Conservation (phyloP, 768 basidiomycete species). For the Suillus decipiens region DNA sequence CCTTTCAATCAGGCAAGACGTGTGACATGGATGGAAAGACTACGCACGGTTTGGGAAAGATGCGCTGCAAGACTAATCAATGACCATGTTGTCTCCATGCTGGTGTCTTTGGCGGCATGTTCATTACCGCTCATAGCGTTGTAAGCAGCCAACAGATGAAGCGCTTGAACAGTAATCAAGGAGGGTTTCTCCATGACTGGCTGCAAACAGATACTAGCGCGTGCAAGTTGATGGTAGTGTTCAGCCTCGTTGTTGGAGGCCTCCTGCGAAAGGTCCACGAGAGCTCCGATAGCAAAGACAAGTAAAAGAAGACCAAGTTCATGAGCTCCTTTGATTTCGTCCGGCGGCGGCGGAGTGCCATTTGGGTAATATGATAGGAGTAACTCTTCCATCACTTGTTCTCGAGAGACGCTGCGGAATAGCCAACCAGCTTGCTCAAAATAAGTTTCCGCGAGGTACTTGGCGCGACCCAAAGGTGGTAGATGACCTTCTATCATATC, state of each 20-base stretch:
- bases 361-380: slow-evolving; percentile 42
- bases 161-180: slow-evolving; percentile 66
- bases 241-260: slow-evolving; percentile 47
- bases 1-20: slow-evolving; percentile 16
- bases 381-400: slow-evolving; percentile 47
- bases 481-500: slow-evolving; percentile 55
- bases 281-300: slow-evolving; percentile 54
- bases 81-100: slow-evolving; percentile 74
- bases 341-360: slow-evolving; percentile 21
- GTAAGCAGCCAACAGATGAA: slow-evolving; percentile 70
- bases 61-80: slow-evolving; percentile 65
- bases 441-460: slow-evolving; percentile 45
- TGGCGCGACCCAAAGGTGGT: slow-evolving; percentile 53
- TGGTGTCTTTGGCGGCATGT: slow-evolving; percentile 54
- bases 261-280: slow-evolving; percentile 38
- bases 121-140: slow-evolving; percentile 71
- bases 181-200: slow-evolving; percentile 73
- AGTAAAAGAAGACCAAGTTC: slow-evolving; percentile 51
- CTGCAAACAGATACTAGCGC: slow-evolving; percentile 65
- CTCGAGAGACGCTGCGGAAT: slow-evolving; percentile 47
- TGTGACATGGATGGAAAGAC: slow-evolving; percentile 10
- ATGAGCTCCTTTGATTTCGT: slow-evolving; percentile 47
- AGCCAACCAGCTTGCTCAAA: slow-evolving; percentile 52
- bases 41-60: slow-evolving; percentile 61
- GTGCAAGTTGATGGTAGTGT: slow-evolving; percentile 65